Conservation (phyloP, 2,329 filamentous ascomycete genomes). For the Botryotinia globosa region DNA sequence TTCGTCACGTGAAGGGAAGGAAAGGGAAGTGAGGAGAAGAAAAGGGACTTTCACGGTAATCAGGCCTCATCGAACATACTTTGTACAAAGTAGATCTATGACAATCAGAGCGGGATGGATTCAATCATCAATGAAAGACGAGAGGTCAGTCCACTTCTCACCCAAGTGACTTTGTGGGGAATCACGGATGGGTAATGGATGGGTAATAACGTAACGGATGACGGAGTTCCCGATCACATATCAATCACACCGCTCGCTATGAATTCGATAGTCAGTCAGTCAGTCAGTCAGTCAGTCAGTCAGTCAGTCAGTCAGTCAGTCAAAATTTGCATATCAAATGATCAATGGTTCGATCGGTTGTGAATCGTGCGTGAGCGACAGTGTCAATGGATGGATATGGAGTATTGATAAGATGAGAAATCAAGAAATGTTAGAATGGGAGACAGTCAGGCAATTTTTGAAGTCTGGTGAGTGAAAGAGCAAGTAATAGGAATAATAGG, state of each 20-base stretch:
- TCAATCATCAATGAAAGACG: not conserved
- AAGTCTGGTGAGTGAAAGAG: not conserved
- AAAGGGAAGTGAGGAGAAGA: not conserved
- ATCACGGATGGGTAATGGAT: not conserved
- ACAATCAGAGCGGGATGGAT: not conserved
- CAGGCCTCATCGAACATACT: not conserved
- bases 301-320: too few relatives aligned
- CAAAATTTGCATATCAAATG: not conserved
- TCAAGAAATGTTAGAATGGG: not conserved
- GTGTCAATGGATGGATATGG: not conserved
- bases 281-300: too few relatives aligned
- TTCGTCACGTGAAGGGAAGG: not conserved
- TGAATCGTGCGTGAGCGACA: not conserved
- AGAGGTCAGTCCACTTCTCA: not conserved
- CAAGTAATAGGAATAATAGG: not conserved
- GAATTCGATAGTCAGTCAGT: not conserved
- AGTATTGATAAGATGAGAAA: not conserved
- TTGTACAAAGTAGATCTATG: too few relatives aligned
- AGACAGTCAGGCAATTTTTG: too few relatives aligned
- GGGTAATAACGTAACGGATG: not conserved
- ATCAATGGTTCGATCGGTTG: not conserved
- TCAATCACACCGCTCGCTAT: not conserved
- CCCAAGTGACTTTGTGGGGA: conserved; percentile 7
- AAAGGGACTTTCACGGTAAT: not conserved
- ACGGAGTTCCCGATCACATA: not conserved